phyloP scores from a whole-genome alignment of 768 basidiomycete species.

The Pleurotus giganteus region DNA sequence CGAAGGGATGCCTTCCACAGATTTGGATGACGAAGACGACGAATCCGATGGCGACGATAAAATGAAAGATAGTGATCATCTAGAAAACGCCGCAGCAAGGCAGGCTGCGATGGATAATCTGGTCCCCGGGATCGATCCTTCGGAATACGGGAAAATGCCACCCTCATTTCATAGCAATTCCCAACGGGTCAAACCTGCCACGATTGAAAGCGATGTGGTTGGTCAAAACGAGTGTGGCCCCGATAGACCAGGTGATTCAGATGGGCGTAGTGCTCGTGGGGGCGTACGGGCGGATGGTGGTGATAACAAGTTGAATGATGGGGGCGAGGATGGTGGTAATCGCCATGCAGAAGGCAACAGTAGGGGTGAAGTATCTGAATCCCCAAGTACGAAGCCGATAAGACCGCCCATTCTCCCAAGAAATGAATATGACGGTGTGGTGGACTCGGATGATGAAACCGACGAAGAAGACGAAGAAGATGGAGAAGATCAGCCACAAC shows the following conservation, averaged over 20 bases:
- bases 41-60: slow-evolving; percentile 38
- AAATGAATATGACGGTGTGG: slow-evolving; percentile 85
- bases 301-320: not conserved
- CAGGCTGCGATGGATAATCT: slow-evolving; percentile 75
- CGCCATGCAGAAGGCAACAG: not conserved
- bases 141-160: slow-evolving; percentile 90
- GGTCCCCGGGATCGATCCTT: slow-evolving; percentile 73
- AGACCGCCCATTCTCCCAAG: slow-evolving; percentile 80
- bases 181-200: slow-evolving; percentile 56
- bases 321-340: not conserved
- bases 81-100: slow-evolving; percentile 32
- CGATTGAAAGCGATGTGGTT: slow-evolving; percentile 39
- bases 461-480: slow-evolving; percentile 54
- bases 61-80: slow-evolving; percentile 14
- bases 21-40: slow-evolving; percentile 41
- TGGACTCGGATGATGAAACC: slow-evolving; percentile 79
- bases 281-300: not conserved
- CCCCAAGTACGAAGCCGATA: slow-evolving; percentile 41
- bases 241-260: not conserved
- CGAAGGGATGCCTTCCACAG: slow-evolving; percentile 46
- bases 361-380: slow-evolving; percentile 16
- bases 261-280: not conserved
- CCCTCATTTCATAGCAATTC: slow-evolving; percentile 67
- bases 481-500: slow-evolving; percentile 80
- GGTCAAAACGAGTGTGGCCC: slow-evolving; percentile 7